A percentile compares a stretch with the other conserved stretches of the same genome.
Evolutionary conservation across 1,284 basidiomycete genomes (phyloP).

Genomic region (Austroboletus niveus): DNA sequence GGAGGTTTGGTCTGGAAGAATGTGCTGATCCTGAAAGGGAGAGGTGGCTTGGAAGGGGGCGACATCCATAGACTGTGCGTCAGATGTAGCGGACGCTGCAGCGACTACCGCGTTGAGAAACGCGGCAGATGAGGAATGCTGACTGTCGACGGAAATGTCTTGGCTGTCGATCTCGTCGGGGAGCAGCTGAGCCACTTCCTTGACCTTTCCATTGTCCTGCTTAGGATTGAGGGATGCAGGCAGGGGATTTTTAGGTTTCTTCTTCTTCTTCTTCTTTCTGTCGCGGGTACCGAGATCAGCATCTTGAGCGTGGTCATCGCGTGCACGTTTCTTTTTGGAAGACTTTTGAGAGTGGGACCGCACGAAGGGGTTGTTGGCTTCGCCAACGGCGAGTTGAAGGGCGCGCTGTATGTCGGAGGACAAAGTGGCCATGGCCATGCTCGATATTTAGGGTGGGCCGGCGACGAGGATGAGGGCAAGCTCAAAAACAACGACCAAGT

Average conservation of each 20-base stretch:
- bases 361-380: slow-evolving; percentile 37
- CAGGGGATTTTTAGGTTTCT: slow-evolving; percentile 8
- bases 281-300: slow-evolving; percentile 20
- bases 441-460: slow-evolving; percentile 36
- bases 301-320: slow-evolving; percentile 19
- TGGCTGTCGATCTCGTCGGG: slow-evolving; percentile 21
- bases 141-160: slow-evolving; percentile 30
- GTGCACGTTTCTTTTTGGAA: slow-evolving; percentile 26
- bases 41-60: slow-evolving; percentile 23
- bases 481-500: slow-evolving; percentile 23
- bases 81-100: slow-evolving; percentile 48
- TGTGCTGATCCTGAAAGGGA: slow-evolving; percentile 31
- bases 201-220: slow-evolving; percentile 41
- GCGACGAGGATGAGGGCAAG: slow-evolving; percentile 40
- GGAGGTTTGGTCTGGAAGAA: slow-evolving; percentile 25
- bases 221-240: slow-evolving; percentile 1
- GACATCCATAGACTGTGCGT: slow-evolving; percentile 27
- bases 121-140: slow-evolving; percentile 46
- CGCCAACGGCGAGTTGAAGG: slow-evolving; percentile 41
- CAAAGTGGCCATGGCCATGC: slow-evolving; percentile 29
- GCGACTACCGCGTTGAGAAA: slow-evolving; percentile 60
- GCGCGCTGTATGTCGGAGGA: slow-evolving; percentile 39
- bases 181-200: slow-evolving; percentile 24
- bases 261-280: slow-evolving; percentile 25
- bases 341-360: slow-evolving; percentile 31